Evolutionary conservation across 352 stramenopile genomes (phyloP).

Genomic region (Pythium coloratum): DNA sequence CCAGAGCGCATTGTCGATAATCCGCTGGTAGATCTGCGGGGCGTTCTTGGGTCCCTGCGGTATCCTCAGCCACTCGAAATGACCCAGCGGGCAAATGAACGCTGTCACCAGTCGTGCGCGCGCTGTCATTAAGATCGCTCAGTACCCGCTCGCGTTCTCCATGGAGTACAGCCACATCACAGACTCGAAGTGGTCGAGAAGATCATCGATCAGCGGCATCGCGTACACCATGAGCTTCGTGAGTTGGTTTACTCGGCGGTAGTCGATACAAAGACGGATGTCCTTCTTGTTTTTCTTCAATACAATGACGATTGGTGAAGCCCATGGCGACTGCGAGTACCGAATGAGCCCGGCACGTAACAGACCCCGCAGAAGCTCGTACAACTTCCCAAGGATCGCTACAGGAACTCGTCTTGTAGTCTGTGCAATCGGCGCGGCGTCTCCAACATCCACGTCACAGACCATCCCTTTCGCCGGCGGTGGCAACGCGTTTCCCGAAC

Average conservation of each 20-base stretch:
- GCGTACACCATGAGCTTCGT: constrained; percentile 20
- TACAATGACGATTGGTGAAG: constrained; percentile 38
- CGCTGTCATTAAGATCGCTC: constrained; percentile 2
- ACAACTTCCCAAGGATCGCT: too few relatives aligned
- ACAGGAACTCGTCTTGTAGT: constrained; percentile 12
- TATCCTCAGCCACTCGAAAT: constrained; percentile 20
- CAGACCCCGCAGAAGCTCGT: constrained; percentile 30
- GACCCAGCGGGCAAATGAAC: constrained; percentile 15
- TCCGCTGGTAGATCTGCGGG: constrained; percentile 19
- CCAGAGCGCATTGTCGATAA: constrained; percentile 19
- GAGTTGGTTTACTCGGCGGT: constrained; percentile 22
- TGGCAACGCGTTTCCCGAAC: constrained; percentile 20
- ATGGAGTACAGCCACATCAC: constrained; percentile 5
- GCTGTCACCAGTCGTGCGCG: constrained; percentile 3
- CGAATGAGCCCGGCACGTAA: constrained; percentile 22
- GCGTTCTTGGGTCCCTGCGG: constrained; percentile 19
- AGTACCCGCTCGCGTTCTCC: constrained; percentile 14
- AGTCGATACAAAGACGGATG: constrained; percentile 35
- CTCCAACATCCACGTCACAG: constrained; percentile 37
- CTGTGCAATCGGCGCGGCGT: constrained; percentile 26
- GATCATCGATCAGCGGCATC: constrained; percentile 4
- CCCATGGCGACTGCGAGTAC: constrained; percentile 24
- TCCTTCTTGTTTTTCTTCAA: constrained; percentile 42
- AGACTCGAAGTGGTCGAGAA: neutral
- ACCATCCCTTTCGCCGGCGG: constrained; percentile 20